Conservation (phyloP, 345 rosid species). For the Anastatica hierochuntica region DNA sequence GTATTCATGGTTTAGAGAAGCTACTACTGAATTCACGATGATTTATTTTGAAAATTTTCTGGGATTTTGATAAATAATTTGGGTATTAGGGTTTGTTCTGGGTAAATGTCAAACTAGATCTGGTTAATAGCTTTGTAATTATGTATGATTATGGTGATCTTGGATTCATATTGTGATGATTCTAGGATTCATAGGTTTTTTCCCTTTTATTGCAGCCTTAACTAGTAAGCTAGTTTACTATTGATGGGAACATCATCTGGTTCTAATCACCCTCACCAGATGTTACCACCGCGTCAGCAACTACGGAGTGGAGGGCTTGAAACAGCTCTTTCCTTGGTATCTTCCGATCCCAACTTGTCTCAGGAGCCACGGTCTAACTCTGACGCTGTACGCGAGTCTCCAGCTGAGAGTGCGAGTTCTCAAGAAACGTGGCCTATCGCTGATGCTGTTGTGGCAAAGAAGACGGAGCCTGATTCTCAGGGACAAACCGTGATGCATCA, state of each 20-base stretch:
- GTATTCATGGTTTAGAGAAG: no score
- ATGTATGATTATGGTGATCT: no score
- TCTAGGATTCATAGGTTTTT: no score
- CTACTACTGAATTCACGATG: no score
- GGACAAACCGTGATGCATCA: constrained; percentile 61
- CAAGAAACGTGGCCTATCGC: constrained; percentile 82
- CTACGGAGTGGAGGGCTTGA: constrained; percentile 28
- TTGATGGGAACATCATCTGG: constrained; percentile 91
- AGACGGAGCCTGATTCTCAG: constrained; percentile 52
- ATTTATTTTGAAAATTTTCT: no score
- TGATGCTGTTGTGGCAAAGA: not conserved
- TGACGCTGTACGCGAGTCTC: constrained; percentile 61
- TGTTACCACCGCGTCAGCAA: constrained; percentile 92
- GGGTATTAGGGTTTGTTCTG: no score
- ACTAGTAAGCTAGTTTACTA: not conserved
- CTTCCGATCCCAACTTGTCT: constrained; percentile 33
- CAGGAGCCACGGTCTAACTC: constrained; percentile 43
- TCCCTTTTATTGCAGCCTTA: constrained; percentile 2
- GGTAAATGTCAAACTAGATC: no score
- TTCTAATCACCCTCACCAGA: constrained; percentile 63
- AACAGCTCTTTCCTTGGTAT: constrained; percentile 32
- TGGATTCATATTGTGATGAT: not conserved
- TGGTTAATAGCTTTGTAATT: no score
- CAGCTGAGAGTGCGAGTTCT: constrained; percentile 92
- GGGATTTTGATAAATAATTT: no score